Conservation (phyloP, 169 alveolate species). For the Sarcocystis neurona region DNA sequence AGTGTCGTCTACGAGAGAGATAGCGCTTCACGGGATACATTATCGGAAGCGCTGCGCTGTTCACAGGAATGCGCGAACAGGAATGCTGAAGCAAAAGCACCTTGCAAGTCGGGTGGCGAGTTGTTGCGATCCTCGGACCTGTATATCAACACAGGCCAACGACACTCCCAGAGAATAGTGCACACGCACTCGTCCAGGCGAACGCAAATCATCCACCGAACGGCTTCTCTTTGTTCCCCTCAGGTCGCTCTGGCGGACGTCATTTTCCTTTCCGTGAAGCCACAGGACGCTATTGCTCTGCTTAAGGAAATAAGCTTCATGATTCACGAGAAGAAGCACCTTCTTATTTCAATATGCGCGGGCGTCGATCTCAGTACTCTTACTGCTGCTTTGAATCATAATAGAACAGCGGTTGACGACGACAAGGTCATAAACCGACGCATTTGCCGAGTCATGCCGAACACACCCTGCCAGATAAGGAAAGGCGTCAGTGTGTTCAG, state of each 20-base stretch:
- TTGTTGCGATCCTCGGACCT: too few relatives aligned
- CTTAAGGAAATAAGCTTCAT: neutral
- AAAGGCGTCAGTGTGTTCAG: constrained; percentile 26
- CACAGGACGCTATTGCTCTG: constrained; percentile 3
- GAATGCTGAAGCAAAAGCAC: too few relatives aligned
- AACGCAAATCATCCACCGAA: neutral
- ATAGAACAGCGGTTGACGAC: too few relatives aligned
- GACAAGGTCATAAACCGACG: neutral
- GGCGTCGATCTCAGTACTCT: neutral
- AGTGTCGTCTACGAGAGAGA: too few relatives aligned
- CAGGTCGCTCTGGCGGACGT: constrained; percentile 8
- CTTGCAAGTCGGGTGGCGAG: too few relatives aligned
- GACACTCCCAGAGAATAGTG: too few relatives aligned
- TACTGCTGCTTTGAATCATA: neutral
- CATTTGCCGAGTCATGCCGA: constrained; percentile 13
- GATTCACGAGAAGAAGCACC: neutral
- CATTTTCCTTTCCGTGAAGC: constrained; percentile 12
- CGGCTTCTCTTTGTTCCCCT: neutral
- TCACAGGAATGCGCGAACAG: too few relatives aligned
- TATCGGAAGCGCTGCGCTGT: too few relatives aligned
- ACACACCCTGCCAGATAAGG: neutral
- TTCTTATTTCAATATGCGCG: constrained; percentile 10
- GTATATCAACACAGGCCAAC: too few relatives aligned
- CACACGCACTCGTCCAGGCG: neutral
- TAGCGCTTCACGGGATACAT: too few relatives aligned